Evolutionary conservation across 2,329 filamentous ascomycete genomes (phyloP).

Genomic region (Ophioceras dolichostomum): DNA sequence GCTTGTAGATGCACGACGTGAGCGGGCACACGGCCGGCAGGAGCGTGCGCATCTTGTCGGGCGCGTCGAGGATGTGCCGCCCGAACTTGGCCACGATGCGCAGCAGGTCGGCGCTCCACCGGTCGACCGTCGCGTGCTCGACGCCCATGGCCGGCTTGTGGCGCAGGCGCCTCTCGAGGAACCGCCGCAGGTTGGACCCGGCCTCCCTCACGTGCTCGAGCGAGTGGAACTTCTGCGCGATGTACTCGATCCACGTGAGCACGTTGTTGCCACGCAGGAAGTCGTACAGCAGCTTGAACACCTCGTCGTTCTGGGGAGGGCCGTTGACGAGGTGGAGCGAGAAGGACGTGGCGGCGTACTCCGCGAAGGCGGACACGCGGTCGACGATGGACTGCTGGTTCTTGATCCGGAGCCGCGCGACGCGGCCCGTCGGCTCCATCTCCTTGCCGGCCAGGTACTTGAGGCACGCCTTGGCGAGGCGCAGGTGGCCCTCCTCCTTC

Average conservation of each 20-base stretch:
- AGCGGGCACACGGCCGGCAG: conserved; percentile 1
- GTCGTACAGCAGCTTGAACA: conserved; percentile 45
- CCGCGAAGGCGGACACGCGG: conserved; percentile 8
- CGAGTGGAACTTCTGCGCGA: background rate
- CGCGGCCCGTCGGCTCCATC: conserved; percentile 19
- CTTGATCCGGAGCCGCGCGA: conserved; percentile 6
- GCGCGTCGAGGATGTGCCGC: background rate
- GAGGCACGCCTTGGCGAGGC: conserved; percentile 20
- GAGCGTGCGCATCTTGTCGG: background rate
- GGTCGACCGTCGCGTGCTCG: background rate
- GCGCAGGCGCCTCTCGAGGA: background rate
- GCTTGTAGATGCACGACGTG: background rate
- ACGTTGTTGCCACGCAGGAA: conserved; percentile 35
- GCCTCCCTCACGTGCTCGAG: conserved; percentile 1
- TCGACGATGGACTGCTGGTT: conserved; percentile 3
- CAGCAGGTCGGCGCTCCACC: background rate
- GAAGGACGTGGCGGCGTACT: conserved; percentile 20
- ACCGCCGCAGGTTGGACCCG: background rate
- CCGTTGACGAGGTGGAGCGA: conserved; percentile 20
- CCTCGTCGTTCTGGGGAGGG: conserved; percentile 8
- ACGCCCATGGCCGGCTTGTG: background rate
- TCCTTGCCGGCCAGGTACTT: conserved; percentile 18
- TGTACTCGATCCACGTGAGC: conserved; percentile 16
- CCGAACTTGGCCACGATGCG: conserved; percentile 3
- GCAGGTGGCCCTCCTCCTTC: conserved; percentile 14